Conservation (phyloP, 2,329 filamentous ascomycete species). For the Colletotrichum sp. region DNA sequence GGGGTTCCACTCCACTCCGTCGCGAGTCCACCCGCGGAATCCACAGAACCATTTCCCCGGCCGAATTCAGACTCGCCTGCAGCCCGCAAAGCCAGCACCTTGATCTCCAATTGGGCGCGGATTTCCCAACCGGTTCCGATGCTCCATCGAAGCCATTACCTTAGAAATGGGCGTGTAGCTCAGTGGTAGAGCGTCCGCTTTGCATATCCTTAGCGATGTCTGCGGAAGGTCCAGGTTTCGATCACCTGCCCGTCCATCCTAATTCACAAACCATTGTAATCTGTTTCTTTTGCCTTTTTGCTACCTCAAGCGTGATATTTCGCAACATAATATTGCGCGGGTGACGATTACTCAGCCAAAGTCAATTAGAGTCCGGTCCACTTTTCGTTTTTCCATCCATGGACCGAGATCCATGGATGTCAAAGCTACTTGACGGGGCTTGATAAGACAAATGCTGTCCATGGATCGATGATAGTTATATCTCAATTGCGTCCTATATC, state of each 20-base stretch:
- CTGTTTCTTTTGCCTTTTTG: not conserved
- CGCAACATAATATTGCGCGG: not conserved
- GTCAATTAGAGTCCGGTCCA: not conserved
- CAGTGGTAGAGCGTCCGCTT: constrained; percentile 19
- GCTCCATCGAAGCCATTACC: not conserved
- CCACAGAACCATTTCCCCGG: not conserved
- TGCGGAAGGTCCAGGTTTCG: constrained; percentile 20
- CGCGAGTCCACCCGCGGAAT: not conserved
- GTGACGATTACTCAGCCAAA: not conserved
- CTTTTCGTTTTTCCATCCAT: not conserved
- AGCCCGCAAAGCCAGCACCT: not conserved
- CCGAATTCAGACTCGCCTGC: not conserved
- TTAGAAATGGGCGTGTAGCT: not conserved
- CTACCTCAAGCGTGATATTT: not conserved
- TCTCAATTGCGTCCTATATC: no score
- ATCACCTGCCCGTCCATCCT: constrained; percentile 13
- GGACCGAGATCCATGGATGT: not conserved
- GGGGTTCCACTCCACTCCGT: not conserved
- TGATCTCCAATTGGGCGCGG: not conserved
- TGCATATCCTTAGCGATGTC: not conserved
- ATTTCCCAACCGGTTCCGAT: not conserved
- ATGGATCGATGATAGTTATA: no score
- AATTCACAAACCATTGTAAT: fast-evolving
- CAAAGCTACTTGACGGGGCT: not conserved
- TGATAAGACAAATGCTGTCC: not conserved